Evolutionary conservation across 1,284 basidiomycete species (phyloP).

Genomic region (Trichosporon ovoides): DNA sequence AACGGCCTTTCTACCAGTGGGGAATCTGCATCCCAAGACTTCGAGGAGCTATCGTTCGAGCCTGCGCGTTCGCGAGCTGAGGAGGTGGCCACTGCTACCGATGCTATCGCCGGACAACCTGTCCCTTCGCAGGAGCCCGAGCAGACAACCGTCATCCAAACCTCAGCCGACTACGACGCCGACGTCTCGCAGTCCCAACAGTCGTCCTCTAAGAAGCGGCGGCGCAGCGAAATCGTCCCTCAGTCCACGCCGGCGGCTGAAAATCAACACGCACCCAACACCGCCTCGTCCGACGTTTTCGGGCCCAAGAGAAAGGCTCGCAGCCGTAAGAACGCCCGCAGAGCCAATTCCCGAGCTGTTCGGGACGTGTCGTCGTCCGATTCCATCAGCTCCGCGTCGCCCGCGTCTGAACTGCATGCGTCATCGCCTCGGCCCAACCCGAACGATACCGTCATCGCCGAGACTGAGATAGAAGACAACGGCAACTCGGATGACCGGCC

Average conservation of each 20-base stretch:
- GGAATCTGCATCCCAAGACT: not conserved
- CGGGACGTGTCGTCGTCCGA: not conserved
- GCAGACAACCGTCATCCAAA: not conserved
- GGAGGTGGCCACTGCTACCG: not conserved
- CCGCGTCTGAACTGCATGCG: not conserved
- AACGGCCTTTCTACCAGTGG: slow-evolving; percentile 20
- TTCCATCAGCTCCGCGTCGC: not conserved
- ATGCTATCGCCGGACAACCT: not conserved
- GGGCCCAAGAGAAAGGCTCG: slow-evolving; percentile 22
- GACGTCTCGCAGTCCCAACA: slow-evolving; percentile 12
- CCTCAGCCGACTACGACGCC: slow-evolving; percentile 14
- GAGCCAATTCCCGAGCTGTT: not conserved
- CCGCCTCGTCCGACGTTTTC: slow-evolving; percentile 29
- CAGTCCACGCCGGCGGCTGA: slow-evolving; percentile 6
- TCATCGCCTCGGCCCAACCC: not conserved
- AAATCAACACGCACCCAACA: not conserved
- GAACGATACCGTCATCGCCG: slow-evolving; percentile 12
- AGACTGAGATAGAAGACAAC: slow-evolving; percentile 21
- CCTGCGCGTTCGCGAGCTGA: not conserved
- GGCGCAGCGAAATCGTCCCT: slow-evolving; percentile 7
- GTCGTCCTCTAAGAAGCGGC: slow-evolving; percentile 8
- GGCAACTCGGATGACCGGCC: not conserved
- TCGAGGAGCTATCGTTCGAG: not conserved
- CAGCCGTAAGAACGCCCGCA: slow-evolving; percentile 2
- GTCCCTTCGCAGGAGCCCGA: not conserved